Conservation (phyloP, 2,329 filamentous ascomycete genomes). For the Aureobasidium subglaciale region DNA sequence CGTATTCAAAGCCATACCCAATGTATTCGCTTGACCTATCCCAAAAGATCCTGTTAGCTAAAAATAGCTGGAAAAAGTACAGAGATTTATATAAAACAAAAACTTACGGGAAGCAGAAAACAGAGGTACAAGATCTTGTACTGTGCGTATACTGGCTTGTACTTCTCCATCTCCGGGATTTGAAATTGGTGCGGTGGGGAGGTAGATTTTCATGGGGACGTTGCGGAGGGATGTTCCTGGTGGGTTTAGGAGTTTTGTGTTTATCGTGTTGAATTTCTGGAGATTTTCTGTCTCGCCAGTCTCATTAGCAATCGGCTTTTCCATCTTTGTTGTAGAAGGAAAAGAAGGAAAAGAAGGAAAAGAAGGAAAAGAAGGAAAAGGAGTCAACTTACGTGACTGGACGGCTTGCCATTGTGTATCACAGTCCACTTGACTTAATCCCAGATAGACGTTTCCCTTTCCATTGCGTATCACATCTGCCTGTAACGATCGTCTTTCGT, state of each 20-base stretch:
- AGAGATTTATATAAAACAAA: no score
- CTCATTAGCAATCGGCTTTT: background rate
- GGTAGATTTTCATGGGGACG: conserved; percentile 82
- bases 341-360: no score
- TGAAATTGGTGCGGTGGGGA: conserved; percentile 47
- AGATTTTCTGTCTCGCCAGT: conserved; percentile 55
- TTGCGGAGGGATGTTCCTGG: conserved; percentile 65
- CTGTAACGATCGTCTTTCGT: conserved; percentile 32
- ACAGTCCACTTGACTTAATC: conserved; percentile 74
- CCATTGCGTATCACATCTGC: conserved; percentile 85
- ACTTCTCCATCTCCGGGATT: conserved; percentile 29
- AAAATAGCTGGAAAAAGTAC: background rate
- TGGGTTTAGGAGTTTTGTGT: conserved; percentile 68
- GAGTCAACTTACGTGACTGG: conserved; percentile 53
- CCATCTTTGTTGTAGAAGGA: no score
- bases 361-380: background rate
- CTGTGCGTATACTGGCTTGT: conserved; percentile 38
- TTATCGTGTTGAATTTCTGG: conserved; percentile 63
- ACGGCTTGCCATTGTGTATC: conserved; percentile 77
- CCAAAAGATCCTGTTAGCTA: background rate
- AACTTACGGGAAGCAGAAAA: conserved; percentile 33
- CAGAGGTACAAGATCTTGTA: conserved; percentile 67
- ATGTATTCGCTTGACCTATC: conserved; percentile 52
- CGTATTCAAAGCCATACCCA: conserved; percentile 70
- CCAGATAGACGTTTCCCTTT: conserved; percentile 85